Base-by-base conservation (phyloP, 495 filamentous ascomycete species). In the Copromyces sp. region DNA sequence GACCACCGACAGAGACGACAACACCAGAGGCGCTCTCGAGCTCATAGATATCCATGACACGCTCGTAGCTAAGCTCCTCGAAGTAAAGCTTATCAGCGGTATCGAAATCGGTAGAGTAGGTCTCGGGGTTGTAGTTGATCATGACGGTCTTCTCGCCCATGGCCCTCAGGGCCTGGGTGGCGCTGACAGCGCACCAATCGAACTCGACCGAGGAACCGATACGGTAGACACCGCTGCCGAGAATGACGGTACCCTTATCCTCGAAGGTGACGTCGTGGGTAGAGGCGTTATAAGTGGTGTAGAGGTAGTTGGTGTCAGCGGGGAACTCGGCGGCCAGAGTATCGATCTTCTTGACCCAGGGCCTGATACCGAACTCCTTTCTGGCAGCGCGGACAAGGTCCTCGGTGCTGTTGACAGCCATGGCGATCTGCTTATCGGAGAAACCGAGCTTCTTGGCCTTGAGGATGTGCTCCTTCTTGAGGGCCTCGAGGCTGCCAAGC, bases 31-130 rank as follows among this genome's bases (percentile, higher is more conserved):
- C 92, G 71, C 83, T 86, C 85, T 98, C 95, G 20, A 98, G 87
- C 81, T 98, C 95, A 80, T 97, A 98, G 74, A 98, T 98, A 84
- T 98, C 95, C 94, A 97, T 97, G 44, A 97, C 94, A 77, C 94
- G 90, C 85, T 98, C 95, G 79, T 98, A 98, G 84, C 92, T 95
- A 70, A 98, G 84, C 83, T 98, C 95, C 80, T 98, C 95, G 77
- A 98, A 98, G 83, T 98, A 98, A 35, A 98, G 88, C 77, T 90
- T 94, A 76, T 98, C 95, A n/a, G 95, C 93, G 11, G 90, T 91
- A 78, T 98, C 95, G 81, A 92, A 97, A 83, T 98, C 95, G 68
- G 95, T 98, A 69, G 84, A 88, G 74, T 90, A 91, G 17, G 94
- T 98, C 81, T 97, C 94, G 0, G 94, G 94, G 81, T 96, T 95